These are phyloP conservation scores for Plasmodium cynomolgi DNA, from an alignment of 169 alveolate genomes.

Conservation along the genomic window DNA sequence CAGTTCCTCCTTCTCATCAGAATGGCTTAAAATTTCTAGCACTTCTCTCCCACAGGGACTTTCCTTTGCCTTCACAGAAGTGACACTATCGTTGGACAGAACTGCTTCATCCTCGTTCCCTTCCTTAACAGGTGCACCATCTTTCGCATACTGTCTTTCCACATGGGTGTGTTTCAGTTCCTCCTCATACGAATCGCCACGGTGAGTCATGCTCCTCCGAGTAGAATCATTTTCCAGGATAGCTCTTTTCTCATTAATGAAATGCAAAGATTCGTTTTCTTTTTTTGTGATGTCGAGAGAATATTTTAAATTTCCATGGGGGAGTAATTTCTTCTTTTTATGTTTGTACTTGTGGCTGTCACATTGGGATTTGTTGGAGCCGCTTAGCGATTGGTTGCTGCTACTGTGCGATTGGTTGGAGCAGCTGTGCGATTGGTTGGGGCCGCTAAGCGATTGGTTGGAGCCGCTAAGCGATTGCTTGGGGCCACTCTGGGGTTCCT, in stretches of 20 bases:
- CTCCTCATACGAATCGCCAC: neutral
- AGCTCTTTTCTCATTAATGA: neutral
- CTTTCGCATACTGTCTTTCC: neutral
- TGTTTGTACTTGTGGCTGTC: neutral
- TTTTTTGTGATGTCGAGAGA: constrained; percentile 19
- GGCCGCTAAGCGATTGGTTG: no score
- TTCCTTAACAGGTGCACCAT: neutral
- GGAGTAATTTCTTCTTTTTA: neutral
- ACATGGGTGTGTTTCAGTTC: neutral
- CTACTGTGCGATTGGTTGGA: no score
- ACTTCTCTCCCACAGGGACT: neutral
- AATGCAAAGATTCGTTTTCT: constrained; percentile 1
- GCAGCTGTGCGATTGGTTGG: no score
- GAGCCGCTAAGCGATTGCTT: neutral
- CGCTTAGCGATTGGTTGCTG: no score
- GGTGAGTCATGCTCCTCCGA: neutral
- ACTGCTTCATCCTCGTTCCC: neutral
- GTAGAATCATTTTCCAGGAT: constrained; percentile 12
- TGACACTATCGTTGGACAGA: neutral
- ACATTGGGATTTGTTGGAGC: no score
- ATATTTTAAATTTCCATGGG: neutral
- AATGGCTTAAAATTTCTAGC: neutral
- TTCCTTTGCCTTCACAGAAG: neutral
- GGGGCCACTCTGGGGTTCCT: neutral
- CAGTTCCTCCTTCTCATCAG: constrained; percentile 9